Base-by-base conservation (phyloP, 805 yeast species). In the Yarrowia alimentaria region DNA sequence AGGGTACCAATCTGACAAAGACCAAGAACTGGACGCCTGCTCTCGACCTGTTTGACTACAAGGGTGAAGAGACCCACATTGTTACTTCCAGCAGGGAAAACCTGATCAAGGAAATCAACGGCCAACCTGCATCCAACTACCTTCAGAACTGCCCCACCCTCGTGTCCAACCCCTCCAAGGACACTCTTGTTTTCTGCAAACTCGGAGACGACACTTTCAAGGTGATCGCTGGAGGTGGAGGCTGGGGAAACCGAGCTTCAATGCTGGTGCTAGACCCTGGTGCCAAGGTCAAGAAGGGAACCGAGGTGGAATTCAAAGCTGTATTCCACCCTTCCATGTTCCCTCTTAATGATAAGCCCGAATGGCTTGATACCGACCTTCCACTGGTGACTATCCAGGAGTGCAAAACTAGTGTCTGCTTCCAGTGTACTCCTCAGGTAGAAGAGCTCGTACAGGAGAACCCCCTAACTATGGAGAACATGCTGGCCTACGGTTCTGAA, bases 201-300 rank as follows among this genome's bases (percentile, higher is more conserved):
- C 37, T 38, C 10, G 33, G 53, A 50, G 35, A 18, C 37, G 47
- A 45, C 43, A 35, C 40, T 54, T 75, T 67, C 61, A 75, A 77
- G 59, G 80, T 83, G 16, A 70, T 79, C 26, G 89, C 86, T 5
- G 89, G 89, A 1, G 89, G 89, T 2, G 83, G 87, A 2, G 80
- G 82, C 2, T 83, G 88, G 88, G 85, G 87, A 1, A 77, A 80
- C 21, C 76, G 82, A 52, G 80, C 84, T 2, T 77, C 77, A 25
- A 76, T 80, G 61, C 68, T 83, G n/a, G 89, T 79, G 1, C 61
- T 83, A 10, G 83, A 83, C 21, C 81, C 86, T 1, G 74, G 73
- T 2, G 81, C 81, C 1, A 59, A 66, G 17, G 58, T 74, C 5
- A 51, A 51, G 2, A 64, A 60, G n/a, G 81, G 81, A n/a, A 74